Conservation (phyloP, 2,329 filamentous ascomycete species). For the Penicillium digitatum region DNA sequence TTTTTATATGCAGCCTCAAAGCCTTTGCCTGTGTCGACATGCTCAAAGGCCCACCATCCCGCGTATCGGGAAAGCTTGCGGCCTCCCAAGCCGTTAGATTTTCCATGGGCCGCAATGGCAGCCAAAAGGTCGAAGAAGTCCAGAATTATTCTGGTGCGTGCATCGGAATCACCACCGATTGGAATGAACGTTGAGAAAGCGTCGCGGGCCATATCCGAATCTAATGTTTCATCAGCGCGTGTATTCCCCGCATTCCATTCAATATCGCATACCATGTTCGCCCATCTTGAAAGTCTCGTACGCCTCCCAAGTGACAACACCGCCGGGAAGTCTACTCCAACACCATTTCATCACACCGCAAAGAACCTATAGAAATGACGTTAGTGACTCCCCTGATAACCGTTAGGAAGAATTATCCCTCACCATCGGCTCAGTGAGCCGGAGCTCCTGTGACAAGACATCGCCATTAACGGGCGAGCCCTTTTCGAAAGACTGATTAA, state of each 20-base stretch:
- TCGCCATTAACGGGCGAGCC: slow-evolving; percentile 61
- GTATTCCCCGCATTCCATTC: slow-evolving; percentile 1
- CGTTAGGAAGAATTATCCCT: slow-evolving; percentile 24
- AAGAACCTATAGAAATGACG: slow-evolving; percentile 62
- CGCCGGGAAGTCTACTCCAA: slow-evolving; percentile 86
- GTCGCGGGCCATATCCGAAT: slow-evolving; percentile 85
- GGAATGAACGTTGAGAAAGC: slow-evolving; percentile 97
- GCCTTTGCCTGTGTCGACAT: slow-evolving; percentile 77
- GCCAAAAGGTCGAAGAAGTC: slow-evolving; percentile 94
- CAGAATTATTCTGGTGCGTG: slow-evolving; percentile 83
- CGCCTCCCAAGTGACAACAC: slow-evolving; percentile 93
- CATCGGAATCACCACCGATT: slow-evolving; percentile 81
- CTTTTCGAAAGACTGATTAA: slow-evolving; percentile 63
- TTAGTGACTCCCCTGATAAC: background rate
- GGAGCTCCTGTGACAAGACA: slow-evolving; percentile 74
- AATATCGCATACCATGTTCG: slow-evolving; percentile 65
- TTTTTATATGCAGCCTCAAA: slow-evolving; percentile 92
- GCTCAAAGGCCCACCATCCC: slow-evolving; percentile 98
- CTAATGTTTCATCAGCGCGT: slow-evolving; percentile 47
- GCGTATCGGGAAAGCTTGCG: slow-evolving; percentile 92
- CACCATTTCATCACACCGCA: slow-evolving; percentile 97
- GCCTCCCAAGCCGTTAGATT: slow-evolving; percentile 86
- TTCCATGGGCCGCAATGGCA: slow-evolving; percentile 86
- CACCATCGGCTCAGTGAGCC: slow-evolving; percentile 92
- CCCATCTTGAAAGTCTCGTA: slow-evolving; percentile 95